These are phyloP conservation scores for Talaromyces sp. DNA, from an alignment of 2,329 filamentous ascomycete genomes.

Conservation along the genomic window DNA sequence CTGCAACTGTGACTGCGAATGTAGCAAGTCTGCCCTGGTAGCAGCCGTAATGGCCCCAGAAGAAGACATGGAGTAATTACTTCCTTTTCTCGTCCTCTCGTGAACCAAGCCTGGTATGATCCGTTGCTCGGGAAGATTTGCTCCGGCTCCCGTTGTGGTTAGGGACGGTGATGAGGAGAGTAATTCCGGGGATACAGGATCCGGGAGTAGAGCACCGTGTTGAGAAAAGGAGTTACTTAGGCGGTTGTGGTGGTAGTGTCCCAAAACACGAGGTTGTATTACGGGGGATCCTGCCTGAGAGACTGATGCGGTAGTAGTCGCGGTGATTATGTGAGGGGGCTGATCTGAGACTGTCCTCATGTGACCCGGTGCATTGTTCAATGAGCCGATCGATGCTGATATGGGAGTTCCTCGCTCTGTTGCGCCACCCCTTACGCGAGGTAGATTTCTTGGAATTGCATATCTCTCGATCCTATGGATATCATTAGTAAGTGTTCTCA, in stretches of 20 bases:
- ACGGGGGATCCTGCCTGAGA: constrained; percentile 6
- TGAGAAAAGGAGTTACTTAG: neutral
- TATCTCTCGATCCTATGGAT: constrained; percentile 30
- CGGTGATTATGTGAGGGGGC: neutral
- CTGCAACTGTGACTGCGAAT: constrained; percentile 5
- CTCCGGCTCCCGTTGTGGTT: constrained; percentile 15
- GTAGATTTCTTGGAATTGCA: constrained; percentile 16
- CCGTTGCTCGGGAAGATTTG: constrained; percentile 32
- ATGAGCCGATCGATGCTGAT: constrained; percentile 6
- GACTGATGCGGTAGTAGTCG: neutral
- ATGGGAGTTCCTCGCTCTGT: constrained; percentile 2
- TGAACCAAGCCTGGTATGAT: constrained; percentile 45
- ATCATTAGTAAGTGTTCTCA: constrained; percentile 7
- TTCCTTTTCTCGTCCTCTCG: constrained; percentile 33
- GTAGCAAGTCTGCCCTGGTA: constrained; percentile 6
- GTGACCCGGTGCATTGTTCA: neutral
- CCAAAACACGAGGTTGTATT: neutral
- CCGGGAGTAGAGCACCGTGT: constrained; percentile 2
- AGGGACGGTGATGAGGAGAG: neutral
- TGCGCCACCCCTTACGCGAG: neutral
- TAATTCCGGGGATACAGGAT: constrained; percentile 1
- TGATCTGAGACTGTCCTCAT: neutral
- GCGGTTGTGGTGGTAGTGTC: neutral
- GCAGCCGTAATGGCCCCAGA: neutral
- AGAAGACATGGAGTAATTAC: constrained; percentile 18